Conservation (phyloP, 805 yeast genomes). For the Ogataea methanolica region DNA sequence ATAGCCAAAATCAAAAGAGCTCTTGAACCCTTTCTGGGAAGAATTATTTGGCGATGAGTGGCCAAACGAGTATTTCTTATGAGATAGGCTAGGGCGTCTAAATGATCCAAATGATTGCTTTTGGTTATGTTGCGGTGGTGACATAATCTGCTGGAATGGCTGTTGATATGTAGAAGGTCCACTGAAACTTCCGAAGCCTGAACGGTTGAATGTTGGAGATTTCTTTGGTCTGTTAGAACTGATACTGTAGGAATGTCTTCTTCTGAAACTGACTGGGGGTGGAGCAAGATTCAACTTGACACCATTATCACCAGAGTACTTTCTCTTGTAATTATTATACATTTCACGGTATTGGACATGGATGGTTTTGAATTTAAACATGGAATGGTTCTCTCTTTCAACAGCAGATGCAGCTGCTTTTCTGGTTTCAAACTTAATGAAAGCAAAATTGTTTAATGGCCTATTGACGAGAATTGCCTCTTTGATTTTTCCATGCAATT, state of each 20-base stretch:
- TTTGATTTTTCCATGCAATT: conserved; percentile 59
- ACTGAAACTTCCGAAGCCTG: conserved; percentile 14
- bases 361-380: conserved; percentile 67
- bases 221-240: conserved; percentile 8
- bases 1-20: conserved; percentile 12
- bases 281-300: conserved; percentile 54
- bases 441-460: conserved; percentile 60
- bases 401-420: conserved; percentile 83
- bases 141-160: conserved; percentile 4
- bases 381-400: conserved; percentile 78
- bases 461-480: conserved; percentile 52
- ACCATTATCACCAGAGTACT: conserved; percentile 21
- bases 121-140: conserved; percentile 1
- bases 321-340: conserved; percentile 33
- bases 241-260: conserved; percentile 29
- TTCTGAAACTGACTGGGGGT: conserved; percentile 67
- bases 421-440: conserved; percentile 59
- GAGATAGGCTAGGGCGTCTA: conserved; percentile 2
- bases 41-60: conserved; percentile 12
- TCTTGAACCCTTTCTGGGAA: conserved; percentile 10
- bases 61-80: conserved; percentile 12
- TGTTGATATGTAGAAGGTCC: conserved; percentile 13
- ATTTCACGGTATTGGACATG: conserved; percentile 81
- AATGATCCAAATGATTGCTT: conserved; percentile 8
- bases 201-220: conserved; percentile 13